These are phyloP conservation scores for Paxillus ammoniavirescens DNA, from an alignment of 768 basidiomycete species.

Conservation along the genomic window DNA sequence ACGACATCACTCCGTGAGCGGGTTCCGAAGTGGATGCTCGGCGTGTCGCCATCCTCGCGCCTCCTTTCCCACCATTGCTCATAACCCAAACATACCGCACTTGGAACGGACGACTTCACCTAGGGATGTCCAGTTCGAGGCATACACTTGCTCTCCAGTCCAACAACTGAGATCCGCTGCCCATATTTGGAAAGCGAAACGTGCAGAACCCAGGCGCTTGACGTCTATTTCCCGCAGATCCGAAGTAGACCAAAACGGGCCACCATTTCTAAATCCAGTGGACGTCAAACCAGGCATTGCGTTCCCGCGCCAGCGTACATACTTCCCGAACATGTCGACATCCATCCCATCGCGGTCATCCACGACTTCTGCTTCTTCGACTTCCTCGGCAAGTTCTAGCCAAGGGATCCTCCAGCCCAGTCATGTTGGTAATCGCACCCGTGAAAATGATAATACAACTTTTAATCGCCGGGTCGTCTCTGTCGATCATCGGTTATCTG, in stretches of 20 bases:
- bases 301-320: constrained; percentile 13
- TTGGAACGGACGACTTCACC: constrained; percentile 1
- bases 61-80: constrained; percentile 10
- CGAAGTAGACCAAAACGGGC: constrained; percentile 20
- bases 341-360: not conserved
- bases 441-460: constrained; percentile 13
- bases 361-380: not conserved
- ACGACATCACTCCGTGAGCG: constrained; percentile 9
- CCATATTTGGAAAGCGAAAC: constrained; percentile 5
- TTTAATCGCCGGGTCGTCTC: constrained; percentile 16
- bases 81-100: constrained; percentile 3
- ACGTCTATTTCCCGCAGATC: not conserved
- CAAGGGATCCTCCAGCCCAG: constrained; percentile 4
- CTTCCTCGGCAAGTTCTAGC: constrained; percentile 1
- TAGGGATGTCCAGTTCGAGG: not conserved
- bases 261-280: constrained; percentile 1
- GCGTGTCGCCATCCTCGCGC: constrained; percentile 25
- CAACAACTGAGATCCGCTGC: not conserved
- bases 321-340: constrained; percentile 13
- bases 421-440: constrained; percentile 3
- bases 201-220: constrained; percentile 1
- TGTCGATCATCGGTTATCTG: constrained; percentile 17
- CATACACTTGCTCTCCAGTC: not conserved
- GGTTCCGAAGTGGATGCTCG: constrained; percentile 29
- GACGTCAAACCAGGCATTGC: constrained; percentile 1